A percentile compares a stretch with the other conserved stretches of the same genome.
Conservation (phyloP, 306 rosid genomes). For the Fagus crenata region DNA sequence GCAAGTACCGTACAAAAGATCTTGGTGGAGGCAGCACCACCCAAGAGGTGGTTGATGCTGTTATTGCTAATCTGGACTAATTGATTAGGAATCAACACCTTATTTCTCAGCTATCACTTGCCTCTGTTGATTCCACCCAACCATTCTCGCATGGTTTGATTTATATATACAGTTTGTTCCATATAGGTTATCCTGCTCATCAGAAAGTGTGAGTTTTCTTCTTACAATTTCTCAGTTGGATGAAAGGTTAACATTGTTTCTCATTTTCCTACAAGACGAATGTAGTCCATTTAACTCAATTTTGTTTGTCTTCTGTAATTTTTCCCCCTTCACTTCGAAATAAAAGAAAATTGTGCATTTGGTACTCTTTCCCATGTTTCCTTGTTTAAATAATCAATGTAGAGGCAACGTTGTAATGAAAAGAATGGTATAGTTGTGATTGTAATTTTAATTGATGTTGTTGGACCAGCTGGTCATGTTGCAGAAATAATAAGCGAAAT, state of each 20-base stretch:
- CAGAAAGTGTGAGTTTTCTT: slow-evolving; percentile 10
- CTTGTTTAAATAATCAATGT: too few relatives aligned
- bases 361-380: too few relatives aligned
- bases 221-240: slow-evolving; percentile 2
- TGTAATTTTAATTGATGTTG: too few relatives aligned
- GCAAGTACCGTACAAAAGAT: slow-evolving; percentile 63
- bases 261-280: background rate
- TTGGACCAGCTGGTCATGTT: too few relatives aligned
- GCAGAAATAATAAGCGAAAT: too few relatives aligned
- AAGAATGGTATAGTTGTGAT: too few relatives aligned
- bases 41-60: slow-evolving; percentile 70
- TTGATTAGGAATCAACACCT: background rate
- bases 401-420: too few relatives aligned
- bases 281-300: background rate
- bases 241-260: background rate
- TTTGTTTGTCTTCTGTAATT: slow-evolving; percentile 11
- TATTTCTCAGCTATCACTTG: slow-evolving; percentile 3
- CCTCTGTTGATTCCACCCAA: slow-evolving; percentile 4
- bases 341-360: background rate
- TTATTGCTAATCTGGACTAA: slow-evolving; percentile 56
- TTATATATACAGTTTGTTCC: background rate
- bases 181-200: slow-evolving; percentile 21
- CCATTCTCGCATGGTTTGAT: slow-evolving; percentile 11
- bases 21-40: slow-evolving; percentile 70
- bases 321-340: background rate